Percentiles rank a stretch among this genome's conserved stretches.
phyloP scores from a whole-genome alignment of 805 yeast species.

The Kockiozyma suomiensis region DNA sequence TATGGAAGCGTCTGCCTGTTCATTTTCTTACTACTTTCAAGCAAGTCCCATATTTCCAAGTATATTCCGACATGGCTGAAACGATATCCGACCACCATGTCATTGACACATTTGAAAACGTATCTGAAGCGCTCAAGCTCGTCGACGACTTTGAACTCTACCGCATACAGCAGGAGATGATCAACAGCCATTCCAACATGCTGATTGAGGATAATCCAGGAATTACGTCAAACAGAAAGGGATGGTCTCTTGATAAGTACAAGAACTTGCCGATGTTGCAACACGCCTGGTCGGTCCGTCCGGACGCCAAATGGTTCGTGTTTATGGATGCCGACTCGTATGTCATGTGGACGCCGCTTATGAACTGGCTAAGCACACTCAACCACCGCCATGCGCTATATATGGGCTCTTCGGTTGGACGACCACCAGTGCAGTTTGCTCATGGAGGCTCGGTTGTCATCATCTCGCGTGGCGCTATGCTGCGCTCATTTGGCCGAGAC shows the following conservation, averaged over 20 bases:
- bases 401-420: constrained; percentile 40
- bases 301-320: constrained; percentile 43
- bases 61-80: constrained; percentile 44
- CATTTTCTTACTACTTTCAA: constrained; percentile 43
- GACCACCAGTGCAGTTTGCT: constrained; percentile 39
- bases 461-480: constrained; percentile 42
- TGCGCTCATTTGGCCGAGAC: constrained; percentile 37
- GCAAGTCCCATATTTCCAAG: constrained; percentile 39
- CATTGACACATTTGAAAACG: constrained; percentile 39
- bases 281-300: constrained; percentile 42
- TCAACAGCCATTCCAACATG: constrained; percentile 9
- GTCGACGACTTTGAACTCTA: constrained; percentile 36
- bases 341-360: constrained; percentile 39
- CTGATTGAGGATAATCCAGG: constrained; percentile 19
- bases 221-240: constrained; percentile 21
- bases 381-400: constrained; percentile 41
- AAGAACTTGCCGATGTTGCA: constrained; percentile 45
- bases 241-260: constrained; percentile 45
- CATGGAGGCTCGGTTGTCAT: constrained; percentile 47
- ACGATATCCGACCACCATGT: constrained; percentile 42
- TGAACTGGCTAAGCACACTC: constrained; percentile 32
- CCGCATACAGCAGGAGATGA: constrained; percentile 29
- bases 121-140: constrained; percentile 18
- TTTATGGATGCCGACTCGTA: constrained; percentile 45
- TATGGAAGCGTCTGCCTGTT: constrained; percentile 44